Base-by-base conservation (phyloP, 345 rosid species). In the Salix brachista region DNA sequence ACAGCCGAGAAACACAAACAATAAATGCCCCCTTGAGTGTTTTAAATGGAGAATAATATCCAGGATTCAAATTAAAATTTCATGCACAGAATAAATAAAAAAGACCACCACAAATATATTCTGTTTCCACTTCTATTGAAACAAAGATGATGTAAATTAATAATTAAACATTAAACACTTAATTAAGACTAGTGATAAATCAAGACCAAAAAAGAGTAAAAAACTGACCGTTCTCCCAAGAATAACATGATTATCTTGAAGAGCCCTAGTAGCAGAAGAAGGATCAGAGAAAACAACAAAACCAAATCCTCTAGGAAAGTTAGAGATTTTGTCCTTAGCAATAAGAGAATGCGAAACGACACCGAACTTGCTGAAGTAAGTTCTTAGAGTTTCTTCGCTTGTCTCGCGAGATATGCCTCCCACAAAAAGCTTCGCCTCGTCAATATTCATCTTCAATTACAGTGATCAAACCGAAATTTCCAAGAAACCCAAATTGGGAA, bases 301-400 rank as follows among this genome's bases (percentile, higher is more conserved):
- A 3, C 89, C 98, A 84, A 90, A 90, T 0, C 96, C 89, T 77
- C 91, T 89, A 1, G 97, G 80, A 18, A 18, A 71, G 64, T 84
- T 75, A 56, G 92, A 82, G 65, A 2, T 46, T 73, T 78, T 79
- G 70, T 89, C 95, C 75, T 72, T 89, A 75, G 91, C 88, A 74
- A 92, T 80, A 34, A 81, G 71, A 18, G 91, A 85, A 64, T 82
- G 82, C 66, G 79, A 67, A 39, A 94, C 97, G 69, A 19, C 52
- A 50, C 97, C 97, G 78, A 92, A 94, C 78, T 78, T 87, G 78
- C 86, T 78, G 81, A 94, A 94, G 77, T 94, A 87, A 75, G 76
- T 76, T 69, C 54, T 80, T 70, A 94, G 86, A 73, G 81, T 79
- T 2, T 79, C 89, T 76, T 90, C 97, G 69, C 71, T 87, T 13